Base-by-base conservation (phyloP, 2,329 filamentous ascomycete genomes). In the Alternaria metachromatica region DNA sequence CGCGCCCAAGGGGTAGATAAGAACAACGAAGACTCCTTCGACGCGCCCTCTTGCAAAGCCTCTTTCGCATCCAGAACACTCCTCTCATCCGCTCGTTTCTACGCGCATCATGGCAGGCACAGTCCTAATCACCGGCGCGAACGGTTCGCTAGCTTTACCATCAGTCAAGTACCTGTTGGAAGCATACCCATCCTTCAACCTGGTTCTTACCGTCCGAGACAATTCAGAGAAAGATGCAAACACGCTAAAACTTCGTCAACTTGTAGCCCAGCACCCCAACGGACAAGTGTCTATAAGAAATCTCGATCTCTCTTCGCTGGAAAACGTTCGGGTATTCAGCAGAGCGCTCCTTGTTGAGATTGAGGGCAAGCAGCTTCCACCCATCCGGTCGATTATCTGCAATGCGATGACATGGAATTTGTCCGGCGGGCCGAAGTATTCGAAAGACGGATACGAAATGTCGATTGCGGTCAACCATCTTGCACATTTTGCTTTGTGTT, bases 371-470 rank as follows among this genome's bases (percentile, higher is more conserved):
- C 59, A 33, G 37, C 12, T 63, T 5, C 67, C 68, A 8, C 66
- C 23, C 9, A 57, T 76, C 25, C 43, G 43, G 10, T 64, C 67
- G n/a, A 67, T 74, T 46, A 65, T 76, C 43, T 72, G 70, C 64
- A 76, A 74, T 48, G 72, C 70, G 7, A 67, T 69, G 51, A 61
- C 49, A 15, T 76, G 72, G 71, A 66, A 49, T 18, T 43, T 76
- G 15, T 53, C 58, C 4, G 45, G 26, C 8, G 65, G 58, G 11
- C 44, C 64, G 7, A 45, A 67, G 20, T 65, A 60, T 50, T 66
- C 67, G 1, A 45, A 50, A 6, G 73, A 75, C 41, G 72, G 71
- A 1, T 67, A 64, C 45, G 72, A 76, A 33, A 50, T 51, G 5
- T 48, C 60, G 7, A 58, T 75, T 13, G 60, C 58, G 8, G 58